Conservation (phyloP, 257 asterid genomes). For the Capsicum rhomboideum region DNA sequence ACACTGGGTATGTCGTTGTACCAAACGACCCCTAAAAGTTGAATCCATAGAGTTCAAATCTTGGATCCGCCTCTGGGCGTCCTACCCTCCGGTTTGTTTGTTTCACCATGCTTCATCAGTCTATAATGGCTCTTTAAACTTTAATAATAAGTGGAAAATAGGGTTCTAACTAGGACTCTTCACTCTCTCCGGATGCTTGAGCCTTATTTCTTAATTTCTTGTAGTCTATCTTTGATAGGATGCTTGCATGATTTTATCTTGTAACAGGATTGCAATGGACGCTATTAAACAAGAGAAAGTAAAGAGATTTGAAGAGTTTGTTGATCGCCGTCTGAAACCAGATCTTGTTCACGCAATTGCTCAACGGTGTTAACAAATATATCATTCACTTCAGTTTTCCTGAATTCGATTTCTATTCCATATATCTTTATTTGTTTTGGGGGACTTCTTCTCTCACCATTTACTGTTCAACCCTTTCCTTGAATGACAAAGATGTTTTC, state of each 20-base stretch:
- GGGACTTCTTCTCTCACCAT: neutral
- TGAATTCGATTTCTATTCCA: neutral
- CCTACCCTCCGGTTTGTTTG: neutral
- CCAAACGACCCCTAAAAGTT: no score
- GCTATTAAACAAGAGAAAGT: conserved; percentile 42
- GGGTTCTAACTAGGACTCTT: neutral
- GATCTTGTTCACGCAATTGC: conserved; percentile 75
- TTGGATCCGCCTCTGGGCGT: no score
- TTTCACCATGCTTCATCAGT: neutral
- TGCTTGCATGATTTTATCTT: neutral
- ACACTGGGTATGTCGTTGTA: no score
- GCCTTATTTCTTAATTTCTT: neutral
- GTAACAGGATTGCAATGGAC: conserved; percentile 51
- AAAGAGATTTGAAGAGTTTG: conserved; percentile 60
- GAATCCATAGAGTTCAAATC: no score
- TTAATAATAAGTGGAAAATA: neutral
- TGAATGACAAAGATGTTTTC: neutral
- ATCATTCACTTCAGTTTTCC: neutral
- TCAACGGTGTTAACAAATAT: conserved; percentile 39
- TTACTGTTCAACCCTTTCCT: neutral
- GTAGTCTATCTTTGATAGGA: neutral
- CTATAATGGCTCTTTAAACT: neutral
- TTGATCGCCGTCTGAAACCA: conserved; percentile 79
- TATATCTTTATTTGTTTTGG: neutral
- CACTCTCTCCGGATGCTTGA: neutral